These are phyloP conservation scores for Termitomyces sp. DNA, from an alignment of 1,284 basidiomycete genomes.

Conservation along the genomic window DNA sequence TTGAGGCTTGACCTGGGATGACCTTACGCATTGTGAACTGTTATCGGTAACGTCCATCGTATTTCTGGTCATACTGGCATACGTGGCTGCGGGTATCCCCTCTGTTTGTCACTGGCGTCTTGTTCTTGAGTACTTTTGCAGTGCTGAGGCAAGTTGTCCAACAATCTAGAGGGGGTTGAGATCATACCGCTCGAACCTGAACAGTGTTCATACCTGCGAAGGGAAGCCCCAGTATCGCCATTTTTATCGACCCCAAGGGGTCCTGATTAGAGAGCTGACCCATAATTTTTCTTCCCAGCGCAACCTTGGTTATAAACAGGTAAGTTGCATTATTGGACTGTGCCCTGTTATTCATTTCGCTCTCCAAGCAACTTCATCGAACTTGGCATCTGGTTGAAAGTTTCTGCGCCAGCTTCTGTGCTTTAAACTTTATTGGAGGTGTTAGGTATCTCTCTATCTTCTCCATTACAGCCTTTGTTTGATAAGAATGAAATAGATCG, in stretches of 20 bases:
- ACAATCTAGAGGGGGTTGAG: conserved; percentile 64
- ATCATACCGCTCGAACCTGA: conserved; percentile 94
- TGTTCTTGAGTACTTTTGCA: conserved; percentile 20
- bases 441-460: conserved; percentile 49
- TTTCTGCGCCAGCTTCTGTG: conserved; percentile 81
- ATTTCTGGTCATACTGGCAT: conserved; percentile 56
- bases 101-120: conserved; percentile 25
- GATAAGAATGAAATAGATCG: conserved; percentile 41
- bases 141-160: conserved; percentile 20
- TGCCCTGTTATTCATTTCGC: conserved; percentile 8
- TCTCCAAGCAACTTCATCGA: conserved; percentile 69
- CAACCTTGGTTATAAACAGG: conserved; percentile 78
- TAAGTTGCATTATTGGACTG: conserved; percentile 27
- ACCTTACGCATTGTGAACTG: conserved; percentile 28
- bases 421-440: conserved; percentile 81
- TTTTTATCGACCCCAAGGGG: conserved; percentile 35
- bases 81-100: conserved; percentile 82
- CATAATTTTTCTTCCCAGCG: conserved; percentile 43
- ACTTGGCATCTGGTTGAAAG: conserved; percentile 76
- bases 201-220: conserved; percentile 93
- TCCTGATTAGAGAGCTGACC: conserved; percentile 46
- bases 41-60: conserved; percentile 67
- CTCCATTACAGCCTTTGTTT: not conserved
- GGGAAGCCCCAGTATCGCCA: conserved; percentile 78
- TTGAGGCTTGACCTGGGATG: conserved; percentile 25